phyloP scores from a whole-genome alignment of 108 stramenopile species.

The Nitzschia sp. region DNA sequence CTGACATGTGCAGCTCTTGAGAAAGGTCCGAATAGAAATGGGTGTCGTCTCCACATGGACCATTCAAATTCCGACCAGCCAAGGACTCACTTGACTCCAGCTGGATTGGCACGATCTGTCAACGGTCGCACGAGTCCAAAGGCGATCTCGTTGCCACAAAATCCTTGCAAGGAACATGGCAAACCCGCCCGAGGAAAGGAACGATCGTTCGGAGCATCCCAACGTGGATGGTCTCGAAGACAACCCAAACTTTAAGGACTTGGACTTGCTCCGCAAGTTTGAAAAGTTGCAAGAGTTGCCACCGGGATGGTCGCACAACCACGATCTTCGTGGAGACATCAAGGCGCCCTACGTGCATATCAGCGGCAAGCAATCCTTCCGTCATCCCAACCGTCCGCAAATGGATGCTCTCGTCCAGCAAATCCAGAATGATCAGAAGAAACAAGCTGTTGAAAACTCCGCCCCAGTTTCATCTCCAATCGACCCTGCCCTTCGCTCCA shows the following conservation, averaged over 20 bases:
- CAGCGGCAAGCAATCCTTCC: conserved; percentile 10
- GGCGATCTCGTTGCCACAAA: background rate
- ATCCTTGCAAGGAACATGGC: background rate
- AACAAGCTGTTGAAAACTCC: background rate
- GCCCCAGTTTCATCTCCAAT: background rate
- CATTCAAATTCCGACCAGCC: no score
- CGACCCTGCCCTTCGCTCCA: conserved; percentile 8
- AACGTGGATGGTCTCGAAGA: background rate
- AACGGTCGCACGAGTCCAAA: no score
- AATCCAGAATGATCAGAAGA: background rate
- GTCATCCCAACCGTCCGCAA: conserved; percentile 10
- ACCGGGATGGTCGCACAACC: conserved; percentile 21
- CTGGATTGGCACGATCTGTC: no score
- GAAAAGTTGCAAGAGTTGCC: conserved; percentile 8
- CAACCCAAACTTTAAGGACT: conserved; percentile 11
- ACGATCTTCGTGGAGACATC: background rate
- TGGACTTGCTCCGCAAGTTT: background rate
- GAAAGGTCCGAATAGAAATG: no score
- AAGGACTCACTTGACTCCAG: no score
- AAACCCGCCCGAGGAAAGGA: no score
- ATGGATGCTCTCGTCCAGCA: background rate
- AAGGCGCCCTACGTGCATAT: conserved; percentile 23
- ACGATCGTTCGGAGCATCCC: background rate
- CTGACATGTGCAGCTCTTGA: no score
- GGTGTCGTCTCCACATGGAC: no score